A percentile compares a stretch with the other conserved stretches of the same genome.
Conservation (phyloP, 2,329 filamentous ascomycete species). For the Fusarium dlaminii region DNA sequence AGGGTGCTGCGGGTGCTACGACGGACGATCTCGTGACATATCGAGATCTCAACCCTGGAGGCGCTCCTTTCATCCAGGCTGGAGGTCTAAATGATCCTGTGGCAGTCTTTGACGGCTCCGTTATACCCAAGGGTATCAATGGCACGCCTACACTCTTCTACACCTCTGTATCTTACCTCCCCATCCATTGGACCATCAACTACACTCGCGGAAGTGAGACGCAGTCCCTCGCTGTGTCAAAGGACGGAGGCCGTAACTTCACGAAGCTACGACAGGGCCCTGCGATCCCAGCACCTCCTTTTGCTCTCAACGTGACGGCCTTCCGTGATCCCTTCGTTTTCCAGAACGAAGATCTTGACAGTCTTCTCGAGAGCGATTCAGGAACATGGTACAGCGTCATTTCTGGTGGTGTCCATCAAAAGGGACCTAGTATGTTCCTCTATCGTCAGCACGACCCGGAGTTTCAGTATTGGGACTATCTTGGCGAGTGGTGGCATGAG, state of each 20-base stretch:
- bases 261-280: slow-evolving; percentile 37
- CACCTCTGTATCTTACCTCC: slow-evolving; percentile 55
- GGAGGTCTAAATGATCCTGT: slow-evolving; percentile 43
- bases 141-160: slow-evolving; percentile 56
- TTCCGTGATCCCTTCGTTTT: slow-evolving; percentile 40
- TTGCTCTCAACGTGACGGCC: slow-evolving; percentile 38
- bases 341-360: slow-evolving; percentile 32
- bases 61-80: slow-evolving; percentile 54
- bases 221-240: slow-evolving; percentile 54
- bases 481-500: slow-evolving; percentile 49
- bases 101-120: slow-evolving; percentile 55
- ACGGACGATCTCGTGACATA: slow-evolving; percentile 54
- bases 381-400: slow-evolving; percentile 36
- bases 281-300: slow-evolving; percentile 30
- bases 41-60: slow-evolving; percentile 50
- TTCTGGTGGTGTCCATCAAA: slow-evolving; percentile 34
- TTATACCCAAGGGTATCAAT: slow-evolving; percentile 55
- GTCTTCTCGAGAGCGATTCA: slow-evolving; percentile 25
- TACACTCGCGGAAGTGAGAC: slow-evolving; percentile 58
- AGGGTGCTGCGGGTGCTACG: slow-evolving; percentile 49
- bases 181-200: slow-evolving; percentile 56
- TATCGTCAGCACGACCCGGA: slow-evolving; percentile 38
- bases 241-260: slow-evolving; percentile 45
- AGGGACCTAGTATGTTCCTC: slow-evolving; percentile 37
- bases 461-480: slow-evolving; percentile 40